Conservation (phyloP, 2,329 filamentous ascomycete species). For the Sclerotinia spermophila region DNA sequence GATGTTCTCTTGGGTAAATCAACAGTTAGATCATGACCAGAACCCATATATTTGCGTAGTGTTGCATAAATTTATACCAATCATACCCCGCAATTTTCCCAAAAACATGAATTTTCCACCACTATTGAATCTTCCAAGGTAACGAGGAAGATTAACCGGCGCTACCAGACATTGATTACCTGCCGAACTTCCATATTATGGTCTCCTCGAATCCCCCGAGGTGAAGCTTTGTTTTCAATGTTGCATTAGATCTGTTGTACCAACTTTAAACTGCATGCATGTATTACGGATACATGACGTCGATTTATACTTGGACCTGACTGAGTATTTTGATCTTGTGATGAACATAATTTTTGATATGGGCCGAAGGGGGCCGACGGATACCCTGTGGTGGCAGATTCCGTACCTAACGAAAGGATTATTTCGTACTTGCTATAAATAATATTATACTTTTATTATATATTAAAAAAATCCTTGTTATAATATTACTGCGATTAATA, state of each 20-base stretch:
- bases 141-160: background rate
- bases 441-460: too few species aligned
- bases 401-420: too few species aligned
- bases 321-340: background rate
- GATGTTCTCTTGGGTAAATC: background rate
- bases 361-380: too few species aligned
- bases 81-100: background rate
- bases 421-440: too few species aligned
- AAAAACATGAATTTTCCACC: slow-evolving; percentile 7
- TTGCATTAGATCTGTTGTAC: background rate
- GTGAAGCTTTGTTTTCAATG: background rate
- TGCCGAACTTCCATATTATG: background rate
- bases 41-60: background rate
- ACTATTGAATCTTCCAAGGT: background rate
- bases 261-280: background rate
- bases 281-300: background rate
- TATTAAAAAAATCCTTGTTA: too few species aligned
- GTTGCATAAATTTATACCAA: background rate
- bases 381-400: too few species aligned
- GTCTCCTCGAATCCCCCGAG: slow-evolving; percentile 4
- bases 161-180: background rate
- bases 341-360: background rate
- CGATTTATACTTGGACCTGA: background rate
- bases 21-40: background rate
- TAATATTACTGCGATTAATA: too few species aligned